Conservation (phyloP, 2,329 filamentous ascomycete species). For the Colletotrichum higginsianum region DNA sequence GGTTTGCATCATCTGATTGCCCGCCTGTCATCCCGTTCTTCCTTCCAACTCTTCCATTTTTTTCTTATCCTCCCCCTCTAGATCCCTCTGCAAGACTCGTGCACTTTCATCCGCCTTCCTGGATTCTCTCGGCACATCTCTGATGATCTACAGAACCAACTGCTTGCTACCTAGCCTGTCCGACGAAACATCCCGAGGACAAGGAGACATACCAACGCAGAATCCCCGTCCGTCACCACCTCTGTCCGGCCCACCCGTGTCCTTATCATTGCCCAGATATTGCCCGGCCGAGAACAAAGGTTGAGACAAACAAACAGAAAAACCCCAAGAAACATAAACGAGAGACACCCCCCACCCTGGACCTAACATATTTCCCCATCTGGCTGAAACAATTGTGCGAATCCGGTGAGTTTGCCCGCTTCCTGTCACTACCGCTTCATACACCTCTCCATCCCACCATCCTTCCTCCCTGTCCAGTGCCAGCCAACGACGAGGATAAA, state of each 20-base stretch:
- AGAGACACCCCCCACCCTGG: slow-evolving; percentile 20
- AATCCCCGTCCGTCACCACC: neutral
- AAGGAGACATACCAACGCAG: neutral
- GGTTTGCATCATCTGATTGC: slow-evolving; percentile 39
- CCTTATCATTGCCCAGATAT: neutral
- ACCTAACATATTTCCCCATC: neutral
- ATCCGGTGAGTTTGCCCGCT: slow-evolving; percentile 25
- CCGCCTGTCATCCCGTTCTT: slow-evolving; percentile 21
- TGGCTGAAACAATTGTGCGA: slow-evolving; percentile 33
- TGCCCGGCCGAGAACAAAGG: slow-evolving; percentile 26
- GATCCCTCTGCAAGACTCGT: neutral
- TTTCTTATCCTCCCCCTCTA: neutral
- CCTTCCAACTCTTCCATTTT: slow-evolving; percentile 3
- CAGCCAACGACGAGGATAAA: neutral
- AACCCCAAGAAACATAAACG: slow-evolving; percentile 26
- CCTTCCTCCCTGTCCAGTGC: neutral
- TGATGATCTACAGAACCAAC: neutral
- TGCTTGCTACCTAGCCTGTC: neutral
- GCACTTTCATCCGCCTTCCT: neutral
- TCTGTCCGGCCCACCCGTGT: neutral
- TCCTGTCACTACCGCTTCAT: neutral
- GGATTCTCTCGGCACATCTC: neutral
- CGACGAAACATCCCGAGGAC: slow-evolving; percentile 9
- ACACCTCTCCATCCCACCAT: neutral
- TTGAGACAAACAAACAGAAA: slow-evolving; percentile 20